These are phyloP conservation scores for Brettanomyces anomalus DNA, from an alignment of 805 yeast species.

Conservation along the genomic window DNA sequence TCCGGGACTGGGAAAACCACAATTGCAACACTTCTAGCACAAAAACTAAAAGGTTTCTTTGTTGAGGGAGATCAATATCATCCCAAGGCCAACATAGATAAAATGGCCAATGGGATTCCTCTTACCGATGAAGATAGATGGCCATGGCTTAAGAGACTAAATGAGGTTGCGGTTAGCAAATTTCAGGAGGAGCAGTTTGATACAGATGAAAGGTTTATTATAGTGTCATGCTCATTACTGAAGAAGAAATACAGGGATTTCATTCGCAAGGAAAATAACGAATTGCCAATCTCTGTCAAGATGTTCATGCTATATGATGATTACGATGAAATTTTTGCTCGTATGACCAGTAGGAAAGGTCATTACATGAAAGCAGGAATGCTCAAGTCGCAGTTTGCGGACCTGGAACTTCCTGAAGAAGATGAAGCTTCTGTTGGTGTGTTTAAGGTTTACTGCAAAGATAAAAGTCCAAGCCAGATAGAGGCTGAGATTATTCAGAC, in stretches of 20 bases:
- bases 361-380: conserved; percentile 86
- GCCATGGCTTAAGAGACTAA: conserved; percentile 69
- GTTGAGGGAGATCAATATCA: conserved; percentile 85
- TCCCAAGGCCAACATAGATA: conserved; percentile 58
- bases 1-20: conserved; percentile 95
- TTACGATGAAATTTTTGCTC: conserved; percentile 45
- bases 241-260: conserved; percentile 64
- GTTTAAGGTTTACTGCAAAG: conserved; percentile 14
- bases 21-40: conserved; percentile 46
- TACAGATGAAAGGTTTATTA: conserved; percentile 20
- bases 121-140: conserved; percentile 85
- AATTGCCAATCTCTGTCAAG: conserved; percentile 28
- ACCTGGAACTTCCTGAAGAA: conserved; percentile 57
- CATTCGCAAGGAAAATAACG: conserved; percentile 29
- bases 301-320: conserved; percentile 64
- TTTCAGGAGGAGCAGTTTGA: conserved; percentile 20
- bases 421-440: conserved; percentile 10
- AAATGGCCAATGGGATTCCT: conserved; percentile 78
- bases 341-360: conserved; percentile 57
- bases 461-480: conserved; percentile 9
- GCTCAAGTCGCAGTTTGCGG: conserved; percentile 71
- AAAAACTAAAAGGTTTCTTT: conserved; percentile 40
- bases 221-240: conserved; percentile 81
- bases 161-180: conserved; percentile 30
- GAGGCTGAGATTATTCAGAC: conserved; percentile 6